These are phyloP conservation scores for Physaria fendleri DNA, from an alignment of 345 rosid species.

Conservation along the genomic window DNA sequence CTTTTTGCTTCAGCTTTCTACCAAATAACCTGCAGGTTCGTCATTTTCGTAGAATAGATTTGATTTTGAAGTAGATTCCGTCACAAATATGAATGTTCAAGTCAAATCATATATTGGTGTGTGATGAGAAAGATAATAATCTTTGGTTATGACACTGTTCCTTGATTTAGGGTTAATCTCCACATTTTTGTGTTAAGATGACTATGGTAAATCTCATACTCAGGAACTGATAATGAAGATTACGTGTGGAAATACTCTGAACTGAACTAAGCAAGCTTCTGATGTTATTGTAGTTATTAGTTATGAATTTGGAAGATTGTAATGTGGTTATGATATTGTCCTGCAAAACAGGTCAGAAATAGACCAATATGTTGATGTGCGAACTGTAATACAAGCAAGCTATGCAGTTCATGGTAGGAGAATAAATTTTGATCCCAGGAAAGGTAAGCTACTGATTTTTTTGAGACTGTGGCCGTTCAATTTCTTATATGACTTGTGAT, in stretches of 20 bases:
- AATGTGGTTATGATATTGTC: too few relatives aligned
- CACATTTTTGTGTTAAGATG: not conserved
- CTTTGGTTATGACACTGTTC: not conserved
- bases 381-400: not conserved
- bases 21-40: conserved; percentile 1
- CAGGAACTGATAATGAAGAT: not conserved
- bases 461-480: not conserved
- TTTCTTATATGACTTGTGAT: not conserved
- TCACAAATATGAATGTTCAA: not conserved
- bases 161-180: not conserved
- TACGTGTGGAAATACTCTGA: not conserved
- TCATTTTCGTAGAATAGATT: not conserved
- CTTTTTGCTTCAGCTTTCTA: not conserved
- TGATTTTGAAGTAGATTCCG: not conserved
- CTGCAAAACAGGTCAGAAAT: not conserved
- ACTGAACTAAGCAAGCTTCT: not conserved
- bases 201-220: not conserved
- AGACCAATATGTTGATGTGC: not conserved
- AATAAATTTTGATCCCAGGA: not conserved
- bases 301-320: too few relatives aligned
- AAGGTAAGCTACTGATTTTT: conserved; percentile 3
- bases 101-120: not conserved
- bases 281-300: not conserved
- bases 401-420: not conserved
- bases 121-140: not conserved